These are phyloP conservation scores for Lodderomyces metapsilosis DNA, from an alignment of 1,139 yeast genomes.

Conservation along the genomic window DNA sequence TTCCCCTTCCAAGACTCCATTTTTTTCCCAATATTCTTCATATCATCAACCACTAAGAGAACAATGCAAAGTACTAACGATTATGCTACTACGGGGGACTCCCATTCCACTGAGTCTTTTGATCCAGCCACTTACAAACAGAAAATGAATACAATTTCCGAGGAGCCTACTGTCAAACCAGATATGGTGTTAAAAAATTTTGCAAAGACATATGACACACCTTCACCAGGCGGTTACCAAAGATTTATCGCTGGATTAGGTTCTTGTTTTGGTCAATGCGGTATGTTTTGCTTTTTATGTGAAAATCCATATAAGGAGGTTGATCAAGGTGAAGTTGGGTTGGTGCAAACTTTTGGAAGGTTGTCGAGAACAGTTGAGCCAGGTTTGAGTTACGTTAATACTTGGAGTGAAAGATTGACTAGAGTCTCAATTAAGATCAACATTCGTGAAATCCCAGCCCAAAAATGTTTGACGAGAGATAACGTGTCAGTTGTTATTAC, in stretches of 20 bases:
- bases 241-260: constrained; percentile 47
- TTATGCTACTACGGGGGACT: constrained; percentile 4
- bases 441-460: constrained; percentile 66
- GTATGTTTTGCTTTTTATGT: constrained; percentile 62
- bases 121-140: constrained; percentile 17
- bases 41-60: not conserved
- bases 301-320: constrained; percentile 63
- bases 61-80: constrained; percentile 7
- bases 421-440: constrained; percentile 57
- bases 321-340: constrained; percentile 69
- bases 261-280: constrained; percentile 49
- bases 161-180: constrained; percentile 27
- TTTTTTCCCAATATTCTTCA: too few species aligned
- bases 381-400: constrained; percentile 64
- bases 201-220: constrained; percentile 38
- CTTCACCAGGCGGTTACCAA: constrained; percentile 38
- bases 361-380: constrained; percentile 68
- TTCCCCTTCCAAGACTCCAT: not conserved
- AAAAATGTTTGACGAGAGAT: constrained; percentile 68
- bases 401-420: constrained; percentile 58
- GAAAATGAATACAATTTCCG: constrained; percentile 15
- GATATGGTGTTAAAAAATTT: constrained; percentile 34
- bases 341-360: constrained; percentile 69
- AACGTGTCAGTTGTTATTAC: constrained; percentile 63
- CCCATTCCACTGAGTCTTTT: constrained; percentile 15